These are phyloP conservation scores for Coniferiporia sulphurascens DNA, from an alignment of 1,284 basidiomycete genomes.

Conservation along the genomic window DNA sequence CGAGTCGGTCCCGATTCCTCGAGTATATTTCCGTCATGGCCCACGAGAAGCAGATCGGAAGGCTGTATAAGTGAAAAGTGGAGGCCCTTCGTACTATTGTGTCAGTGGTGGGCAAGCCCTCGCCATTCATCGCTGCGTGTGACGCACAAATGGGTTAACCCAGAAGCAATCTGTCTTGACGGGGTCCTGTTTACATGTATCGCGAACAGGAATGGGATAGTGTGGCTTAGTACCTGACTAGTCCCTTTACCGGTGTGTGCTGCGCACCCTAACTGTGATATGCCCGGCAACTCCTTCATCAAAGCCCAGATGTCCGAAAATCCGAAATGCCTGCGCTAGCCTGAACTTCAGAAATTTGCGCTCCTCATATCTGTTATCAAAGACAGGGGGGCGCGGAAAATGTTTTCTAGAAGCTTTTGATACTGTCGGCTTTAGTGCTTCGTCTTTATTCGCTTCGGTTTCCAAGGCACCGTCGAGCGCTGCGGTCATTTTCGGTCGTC, in stretches of 20 bases:
- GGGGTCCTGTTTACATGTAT: constrained; percentile 33
- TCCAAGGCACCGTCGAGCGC: too few species aligned
- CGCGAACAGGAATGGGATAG: not conserved
- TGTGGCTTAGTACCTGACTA: not conserved
- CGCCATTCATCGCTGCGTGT: not conserved
- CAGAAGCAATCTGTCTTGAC: constrained; percentile 50
- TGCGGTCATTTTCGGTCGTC: too few species aligned
- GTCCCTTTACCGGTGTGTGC: not conserved
- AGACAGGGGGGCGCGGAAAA: constrained; percentile 28
- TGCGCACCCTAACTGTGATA: constrained; percentile 49
- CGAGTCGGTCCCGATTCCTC: constrained; percentile 37
- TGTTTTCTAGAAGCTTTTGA: not conserved
- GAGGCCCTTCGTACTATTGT: constrained; percentile 28
- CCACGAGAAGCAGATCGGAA: constrained; percentile 42
- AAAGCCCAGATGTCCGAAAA: constrained; percentile 50
- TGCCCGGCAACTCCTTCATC: constrained; percentile 62
- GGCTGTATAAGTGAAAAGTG: constrained; percentile 45
- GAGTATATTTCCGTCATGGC: constrained; percentile 45
- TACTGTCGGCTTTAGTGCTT: not conserved
- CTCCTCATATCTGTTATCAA: constrained; percentile 38
- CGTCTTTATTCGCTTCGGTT: not conserved
- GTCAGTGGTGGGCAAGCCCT: not conserved
- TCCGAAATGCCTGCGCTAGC: constrained; percentile 47
- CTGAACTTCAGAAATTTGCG: constrained; percentile 47
- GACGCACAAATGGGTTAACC: constrained; percentile 45